phyloP scores from a whole-genome alignment of 75 land plant species.

The Picea glauca region DNA sequence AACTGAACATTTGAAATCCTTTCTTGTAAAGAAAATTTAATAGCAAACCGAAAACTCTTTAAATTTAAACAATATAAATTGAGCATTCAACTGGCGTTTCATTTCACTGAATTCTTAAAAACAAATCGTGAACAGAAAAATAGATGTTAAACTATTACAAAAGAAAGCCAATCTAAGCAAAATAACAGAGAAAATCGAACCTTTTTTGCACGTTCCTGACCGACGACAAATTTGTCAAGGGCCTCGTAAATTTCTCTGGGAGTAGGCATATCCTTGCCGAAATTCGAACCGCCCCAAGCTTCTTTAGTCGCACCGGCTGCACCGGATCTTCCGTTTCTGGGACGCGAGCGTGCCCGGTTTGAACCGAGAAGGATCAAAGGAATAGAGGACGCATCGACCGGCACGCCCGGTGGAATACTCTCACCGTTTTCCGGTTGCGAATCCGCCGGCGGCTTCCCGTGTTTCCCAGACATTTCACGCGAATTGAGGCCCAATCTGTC shows the following conservation, averaged over 20 bases:
- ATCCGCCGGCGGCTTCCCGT: background rate
- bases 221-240: slow-evolving; percentile 77
- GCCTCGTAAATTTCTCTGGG: slow-evolving; percentile 75
- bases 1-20: too few relatives aligned
- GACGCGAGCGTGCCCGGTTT: slow-evolving; percentile 9
- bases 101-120: too few relatives aligned
- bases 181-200: slow-evolving; percentile 12
- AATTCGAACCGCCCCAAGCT: slow-evolving; percentile 66
- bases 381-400: slow-evolving; percentile 1
- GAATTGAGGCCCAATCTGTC: background rate
- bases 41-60: too few relatives aligned
- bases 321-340: slow-evolving; percentile 30
- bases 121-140: too few relatives aligned
- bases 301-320: slow-evolving; percentile 33
- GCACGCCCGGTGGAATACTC: background rate
- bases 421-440: background rate
- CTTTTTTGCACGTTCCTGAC: slow-evolving; percentile 83
- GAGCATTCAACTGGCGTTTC: too few relatives aligned
- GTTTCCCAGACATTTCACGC: too few relatives aligned
- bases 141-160: too few relatives aligned
- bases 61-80: too few relatives aligned
- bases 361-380: slow-evolving; percentile 4
- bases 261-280: slow-evolving; percentile 64
- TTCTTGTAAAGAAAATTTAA: too few relatives aligned
- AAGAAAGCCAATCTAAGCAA: too few relatives aligned